Evolutionary conservation across 2,329 filamentous ascomycete species (phyloP), one percentile per base, ranked within the genome.

Genomic region (Colletotrichum lindemuthianum): DNA sequence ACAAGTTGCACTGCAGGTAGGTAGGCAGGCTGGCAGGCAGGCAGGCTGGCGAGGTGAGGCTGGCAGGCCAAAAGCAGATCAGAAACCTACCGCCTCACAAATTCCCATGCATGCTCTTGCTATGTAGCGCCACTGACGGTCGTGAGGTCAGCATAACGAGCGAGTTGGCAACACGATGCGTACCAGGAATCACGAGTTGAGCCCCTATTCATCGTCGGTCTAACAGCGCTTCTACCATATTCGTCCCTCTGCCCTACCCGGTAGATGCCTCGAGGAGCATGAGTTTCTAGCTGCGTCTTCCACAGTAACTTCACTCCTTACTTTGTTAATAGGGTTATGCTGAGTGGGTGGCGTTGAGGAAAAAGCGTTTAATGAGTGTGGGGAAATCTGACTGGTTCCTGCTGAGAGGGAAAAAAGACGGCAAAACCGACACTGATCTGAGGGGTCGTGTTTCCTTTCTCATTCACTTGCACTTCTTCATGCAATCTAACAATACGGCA

Each of bases 321-420:
- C 10, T n/a, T 16, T n/a, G 47, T 5, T 32, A 51, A 44, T 15
- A 4, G 43, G 44, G 24, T 15, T 13, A 40, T 43, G 16, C 40
- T 32, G n/a, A 58, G 41, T 49, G 36, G 36, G 45, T 50, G 55
- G 55, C 24, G 12, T 12, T 12, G n/a, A 43, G 12, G 41, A 55
- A 44, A 59, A 45, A 45, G 39, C 55, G 60, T 63, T 55, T 41
- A 61, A 66, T 66, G 64, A 66, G 60, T 66, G 64, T 66, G 64
- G 64, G 64, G 54, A 66, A 66, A 53, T 50, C 15, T 50, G n/a
- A 9, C 15, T 13, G 6, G 12, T 13, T 49, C 2, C 11, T 49
- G 47, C 32, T 33, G 24, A 8, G 47, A 36, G 24, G 12, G 41
- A 24, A 43, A 8, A 43, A 43, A 13, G 13, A 16, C 43, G 11